These are phyloP conservation scores for Grammothele lineata DNA, from an alignment of 768 basidiomycete genomes.

Conservation along the genomic window DNA sequence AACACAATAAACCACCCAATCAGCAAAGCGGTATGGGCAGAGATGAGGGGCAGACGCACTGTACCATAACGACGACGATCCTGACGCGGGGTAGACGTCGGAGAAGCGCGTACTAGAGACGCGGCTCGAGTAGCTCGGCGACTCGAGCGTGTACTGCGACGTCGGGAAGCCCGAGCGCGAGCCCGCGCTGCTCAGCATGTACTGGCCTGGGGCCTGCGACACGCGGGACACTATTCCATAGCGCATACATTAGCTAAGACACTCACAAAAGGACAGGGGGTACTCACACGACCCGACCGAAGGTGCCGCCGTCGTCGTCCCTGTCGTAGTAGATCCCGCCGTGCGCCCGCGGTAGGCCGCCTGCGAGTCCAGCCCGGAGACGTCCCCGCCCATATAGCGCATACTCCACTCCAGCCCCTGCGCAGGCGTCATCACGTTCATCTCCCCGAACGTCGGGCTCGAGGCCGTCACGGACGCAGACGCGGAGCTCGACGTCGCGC, in stretches of 20 bases:
- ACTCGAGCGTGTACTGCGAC: conserved; percentile 5
- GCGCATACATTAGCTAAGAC: too few species aligned
- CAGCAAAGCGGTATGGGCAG: too few species aligned
- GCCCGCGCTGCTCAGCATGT: conserved; percentile 5
- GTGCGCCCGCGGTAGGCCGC: conserved; percentile 6
- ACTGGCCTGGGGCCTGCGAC: conserved; percentile 7
- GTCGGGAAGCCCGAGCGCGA: not conserved
- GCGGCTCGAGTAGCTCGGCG: conserved; percentile 3
- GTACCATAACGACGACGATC: conserved; percentile 1
- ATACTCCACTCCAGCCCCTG: conserved; percentile 16
- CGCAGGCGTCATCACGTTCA: conserved; percentile 23
- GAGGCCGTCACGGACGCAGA: not conserved
- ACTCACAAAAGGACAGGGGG: not conserved
- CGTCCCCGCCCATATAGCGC: not conserved
- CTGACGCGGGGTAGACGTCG: too few species aligned
- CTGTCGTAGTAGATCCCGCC: too few species aligned
- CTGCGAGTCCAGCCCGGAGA: conserved; percentile 1
- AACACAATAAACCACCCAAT: too few species aligned
- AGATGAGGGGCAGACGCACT: too few species aligned
- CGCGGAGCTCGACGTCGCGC: not conserved
- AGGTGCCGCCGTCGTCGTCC: not conserved
- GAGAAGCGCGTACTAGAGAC: too few species aligned
- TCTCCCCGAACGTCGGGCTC: conserved; percentile 14
- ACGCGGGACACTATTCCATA: conserved; percentile 11
- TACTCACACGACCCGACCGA: conserved; percentile 6